phyloP scores from a whole-genome alignment of 257 asterid species.

The Knoxia roxburghii region DNA sequence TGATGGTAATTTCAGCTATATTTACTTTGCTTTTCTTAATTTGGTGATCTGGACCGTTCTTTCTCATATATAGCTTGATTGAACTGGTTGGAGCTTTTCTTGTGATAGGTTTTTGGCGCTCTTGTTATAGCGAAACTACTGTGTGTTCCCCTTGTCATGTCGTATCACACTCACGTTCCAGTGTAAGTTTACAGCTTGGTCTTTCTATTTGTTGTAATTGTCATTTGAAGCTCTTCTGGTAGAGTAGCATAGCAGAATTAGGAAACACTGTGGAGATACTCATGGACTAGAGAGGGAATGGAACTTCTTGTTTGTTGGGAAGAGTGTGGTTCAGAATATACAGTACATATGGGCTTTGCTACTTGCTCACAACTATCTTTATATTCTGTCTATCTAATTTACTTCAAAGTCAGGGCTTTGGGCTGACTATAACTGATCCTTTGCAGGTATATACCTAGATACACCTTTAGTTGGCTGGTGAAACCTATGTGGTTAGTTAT shows the following conservation, averaged over 20 bases:
- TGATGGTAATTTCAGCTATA: constrained; percentile 54
- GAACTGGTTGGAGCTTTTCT: neutral
- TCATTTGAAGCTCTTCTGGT: neutral
- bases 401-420: constrained; percentile 12
- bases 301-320: neutral
- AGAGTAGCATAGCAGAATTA: neutral
- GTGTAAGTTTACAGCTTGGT: constrained; percentile 46
- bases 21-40: constrained; percentile 4
- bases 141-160: constrained; percentile 84
- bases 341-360: neutral
- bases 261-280: neutral
- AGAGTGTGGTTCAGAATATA: neutral
- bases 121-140: constrained; percentile 75
- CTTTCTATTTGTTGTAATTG: constrained; percentile 3
- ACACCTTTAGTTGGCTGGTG: constrained; percentile 94
- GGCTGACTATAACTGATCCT: constrained; percentile 30
- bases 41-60: neutral
- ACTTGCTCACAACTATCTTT: neutral
- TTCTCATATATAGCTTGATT: neutral
- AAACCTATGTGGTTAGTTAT: constrained; percentile 88
- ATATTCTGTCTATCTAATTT: neutral
- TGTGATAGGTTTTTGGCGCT: constrained; percentile 82
- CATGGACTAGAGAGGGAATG: neutral
- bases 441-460: constrained; percentile 90
- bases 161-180: constrained; percentile 97